Base-by-base conservation (phyloP, 192 early-diverging fungal species). In the Paraglomus occultum region DNA sequence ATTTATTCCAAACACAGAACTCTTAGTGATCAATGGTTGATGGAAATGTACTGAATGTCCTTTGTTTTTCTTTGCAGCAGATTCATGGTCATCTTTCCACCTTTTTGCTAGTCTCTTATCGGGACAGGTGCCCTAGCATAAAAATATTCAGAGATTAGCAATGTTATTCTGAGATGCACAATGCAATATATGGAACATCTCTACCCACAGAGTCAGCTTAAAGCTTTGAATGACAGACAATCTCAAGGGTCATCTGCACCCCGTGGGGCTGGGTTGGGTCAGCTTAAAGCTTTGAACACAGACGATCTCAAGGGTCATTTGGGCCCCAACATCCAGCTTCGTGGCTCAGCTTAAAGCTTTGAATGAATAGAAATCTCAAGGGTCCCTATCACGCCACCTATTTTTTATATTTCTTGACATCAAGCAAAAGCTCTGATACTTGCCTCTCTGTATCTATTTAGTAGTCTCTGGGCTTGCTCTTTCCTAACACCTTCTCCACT, bases 291-390 rank as follows among this genome's bases (percentile, higher is more conserved):
- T 40, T 70, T 70, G 68, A 70, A 55, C 55, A 44, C 15, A 60
- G 68, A 45, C 43, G 18, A 64, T 15, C 61, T 20, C 31, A 64
- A 22, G 49, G 43, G 31, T 49, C n/a, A 49, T 55, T 55, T 45
- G 54, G 15, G 51, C 54, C 58, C 67, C 54, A 68, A 42, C 68
- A 70, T n/a, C 68, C 43, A 59, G 38, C 44, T 70, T 70, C 55
- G 68, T 70, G 42, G 68, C 68, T 70, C 68, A 42, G 11, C 68
- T 17, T 14, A 62, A 46, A 64, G 50, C 43, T 51, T 48, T 64
- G 60, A 61, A 71, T 51, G 60, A 50, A n/a, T 62, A 51, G 39
- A 46, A 64, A 71, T 14, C 70, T 12, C 15, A 53, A 61, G 64
- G 70, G 44, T 62, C 45, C 59, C 39, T 5, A 15, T 51, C 64